Conservation (phyloP, 1,139 yeast species). For the Geotrichum candidum region DNA sequence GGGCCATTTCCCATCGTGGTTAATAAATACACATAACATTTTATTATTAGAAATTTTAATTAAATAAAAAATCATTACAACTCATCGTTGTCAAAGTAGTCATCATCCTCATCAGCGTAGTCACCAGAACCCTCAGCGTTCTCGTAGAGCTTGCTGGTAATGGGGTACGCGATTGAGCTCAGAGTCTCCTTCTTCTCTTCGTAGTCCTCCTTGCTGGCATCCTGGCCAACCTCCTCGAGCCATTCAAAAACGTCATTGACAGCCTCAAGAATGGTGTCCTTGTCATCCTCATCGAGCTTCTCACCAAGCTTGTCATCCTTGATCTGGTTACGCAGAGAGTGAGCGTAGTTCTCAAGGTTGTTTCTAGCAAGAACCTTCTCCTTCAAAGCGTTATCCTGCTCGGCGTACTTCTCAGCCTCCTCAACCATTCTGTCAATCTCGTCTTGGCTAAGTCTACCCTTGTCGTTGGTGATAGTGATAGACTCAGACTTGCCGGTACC, state of each 20-base stretch:
- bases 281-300: constrained; percentile 84
- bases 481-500: constrained; percentile 96
- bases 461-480: constrained; percentile 91
- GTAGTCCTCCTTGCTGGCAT: constrained; percentile 87
- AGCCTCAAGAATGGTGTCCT: constrained; percentile 84
- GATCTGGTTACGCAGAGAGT: constrained; percentile 73
- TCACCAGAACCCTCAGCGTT: constrained; percentile 46
- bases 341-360: constrained; percentile 83
- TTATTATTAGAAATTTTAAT: not conserved
- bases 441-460: constrained; percentile 90
- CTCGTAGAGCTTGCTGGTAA: constrained; percentile 84
- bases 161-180: constrained; percentile 81
- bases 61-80: constrained; percentile 10
- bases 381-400: constrained; percentile 73
- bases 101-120: constrained; percentile 52
- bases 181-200: constrained; percentile 90
- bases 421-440: constrained; percentile 92
- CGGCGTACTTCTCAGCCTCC: constrained; percentile 87
- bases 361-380: constrained; percentile 83
- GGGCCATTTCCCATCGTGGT: not conserved
- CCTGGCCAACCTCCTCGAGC: constrained; percentile 80
- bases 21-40: not conserved
- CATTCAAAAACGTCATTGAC: constrained; percentile 82
- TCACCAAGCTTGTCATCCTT: constrained; percentile 64
- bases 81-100: constrained; percentile 27